Percentiles rank a stretch among this genome's conserved stretches.
Evolutionary conservation across 2,329 filamentous ascomycete genomes (phyloP).

Genomic region (Triangularia setosa): DNA sequence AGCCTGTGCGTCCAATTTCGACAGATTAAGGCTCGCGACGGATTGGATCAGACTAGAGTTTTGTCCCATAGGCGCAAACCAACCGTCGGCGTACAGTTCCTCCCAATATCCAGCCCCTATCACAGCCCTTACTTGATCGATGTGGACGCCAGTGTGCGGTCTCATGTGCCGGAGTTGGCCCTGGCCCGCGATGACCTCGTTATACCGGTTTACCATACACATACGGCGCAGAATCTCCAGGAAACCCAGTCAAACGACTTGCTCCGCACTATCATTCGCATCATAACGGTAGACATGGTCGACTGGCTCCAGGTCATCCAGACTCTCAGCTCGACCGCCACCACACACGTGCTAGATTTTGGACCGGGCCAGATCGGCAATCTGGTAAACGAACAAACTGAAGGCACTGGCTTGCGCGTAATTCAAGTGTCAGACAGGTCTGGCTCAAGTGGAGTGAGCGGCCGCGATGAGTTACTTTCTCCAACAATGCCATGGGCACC

Average conservation of each 20-base stretch:
- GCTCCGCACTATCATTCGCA: slow-evolving; percentile 78
- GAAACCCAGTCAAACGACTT: slow-evolving; percentile 68
- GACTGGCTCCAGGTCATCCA: slow-evolving; percentile 90
- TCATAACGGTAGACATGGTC: slow-evolving; percentile 92
- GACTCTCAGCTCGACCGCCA: slow-evolving; percentile 65
- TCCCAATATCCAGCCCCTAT: slow-evolving; percentile 96
- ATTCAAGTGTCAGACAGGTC: slow-evolving; percentile 61
- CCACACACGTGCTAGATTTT: slow-evolving; percentile 94
- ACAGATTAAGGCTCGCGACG: slow-evolving; percentile 95
- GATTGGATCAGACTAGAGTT: slow-evolving; percentile 89
- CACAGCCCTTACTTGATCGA: slow-evolving; percentile 90
- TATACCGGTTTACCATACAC: slow-evolving; percentile 87
- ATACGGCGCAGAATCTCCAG: slow-evolving; percentile 80
- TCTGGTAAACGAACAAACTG: slow-evolving; percentile 97
- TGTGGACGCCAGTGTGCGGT: slow-evolving; percentile 45
- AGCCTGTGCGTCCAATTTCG: slow-evolving; percentile 91
- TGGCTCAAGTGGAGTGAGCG: no score
- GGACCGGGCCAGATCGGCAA: slow-evolving; percentile 95
- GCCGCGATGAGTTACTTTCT: no score
- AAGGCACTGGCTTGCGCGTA: slow-evolving; percentile 93
- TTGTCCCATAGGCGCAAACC: slow-evolving; percentile 94
- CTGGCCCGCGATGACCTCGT: slow-evolving; percentile 83
- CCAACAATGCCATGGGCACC: slow-evolving; percentile 84
- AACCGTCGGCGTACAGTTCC: slow-evolving; percentile 92
- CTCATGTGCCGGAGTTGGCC: slow-evolving; percentile 38